Evolutionary conservation across 2,329 filamentous ascomycete species (phyloP).

Genomic region (Colletotrichum sp.): DNA sequence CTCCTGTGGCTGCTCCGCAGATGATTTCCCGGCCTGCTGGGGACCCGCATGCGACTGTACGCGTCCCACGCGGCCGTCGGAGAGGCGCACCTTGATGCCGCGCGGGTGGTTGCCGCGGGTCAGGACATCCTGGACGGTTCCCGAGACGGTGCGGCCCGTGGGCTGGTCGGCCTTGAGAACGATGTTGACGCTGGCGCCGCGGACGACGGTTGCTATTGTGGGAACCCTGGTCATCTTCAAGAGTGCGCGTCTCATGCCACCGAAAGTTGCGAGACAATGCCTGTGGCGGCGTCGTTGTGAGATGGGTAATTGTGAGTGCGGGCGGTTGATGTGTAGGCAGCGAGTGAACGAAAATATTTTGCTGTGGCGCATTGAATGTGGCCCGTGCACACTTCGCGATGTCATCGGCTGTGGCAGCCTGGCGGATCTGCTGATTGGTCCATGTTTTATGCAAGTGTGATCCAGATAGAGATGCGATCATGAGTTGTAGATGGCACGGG

Average conservation of each 20-base stretch:
- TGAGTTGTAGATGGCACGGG: too few species aligned
- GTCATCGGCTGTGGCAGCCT: too few species aligned
- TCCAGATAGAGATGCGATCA: too few species aligned
- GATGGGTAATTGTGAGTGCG: too few species aligned
- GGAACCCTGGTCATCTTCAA: conserved; percentile 42
- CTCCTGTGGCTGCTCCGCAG: background rate
- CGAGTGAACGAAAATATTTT: too few species aligned
- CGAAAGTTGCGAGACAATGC: too few species aligned
- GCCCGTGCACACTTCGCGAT: too few species aligned
- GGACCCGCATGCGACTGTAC: conserved; percentile 66
- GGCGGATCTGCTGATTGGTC: too few species aligned
- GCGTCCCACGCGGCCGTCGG: conserved; percentile 74
- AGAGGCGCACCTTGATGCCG: conserved; percentile 79
- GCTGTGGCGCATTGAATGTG: too few species aligned
- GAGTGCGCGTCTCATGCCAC: background rate
- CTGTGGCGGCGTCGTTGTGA: too few species aligned
- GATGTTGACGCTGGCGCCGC: conserved; percentile 72
- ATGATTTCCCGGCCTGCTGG: background rate
- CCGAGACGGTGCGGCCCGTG: conserved; percentile 73
- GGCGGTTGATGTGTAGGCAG: too few species aligned
- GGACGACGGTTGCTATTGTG: conserved; percentile 55
- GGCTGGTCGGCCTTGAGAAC: conserved; percentile 78
- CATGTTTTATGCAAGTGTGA: too few species aligned
- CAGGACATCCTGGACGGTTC: conserved; percentile 69
- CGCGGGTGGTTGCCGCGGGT: conserved; percentile 77